phyloP scores from a whole-genome alignment of 106 monocot species.

The Gastrodia elata region DNA sequence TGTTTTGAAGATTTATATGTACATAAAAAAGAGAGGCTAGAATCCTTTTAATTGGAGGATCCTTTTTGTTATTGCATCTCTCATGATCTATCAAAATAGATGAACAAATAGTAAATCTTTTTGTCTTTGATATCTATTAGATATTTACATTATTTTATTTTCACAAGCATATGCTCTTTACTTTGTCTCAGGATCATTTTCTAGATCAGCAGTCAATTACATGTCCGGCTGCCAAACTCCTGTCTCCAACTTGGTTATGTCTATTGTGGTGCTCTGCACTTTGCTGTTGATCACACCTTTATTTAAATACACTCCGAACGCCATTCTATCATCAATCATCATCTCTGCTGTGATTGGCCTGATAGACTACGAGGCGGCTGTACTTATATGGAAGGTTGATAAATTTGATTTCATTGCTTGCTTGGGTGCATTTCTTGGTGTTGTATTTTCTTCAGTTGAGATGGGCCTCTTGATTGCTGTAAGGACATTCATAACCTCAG shows the following conservation, averaged over 20 bases:
- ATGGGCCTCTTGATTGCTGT: constrained; percentile 79
- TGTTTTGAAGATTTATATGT: no score
- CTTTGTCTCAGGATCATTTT: constrained; percentile 66
- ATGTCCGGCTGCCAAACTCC: constrained; percentile 75
- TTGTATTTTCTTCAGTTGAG: constrained; percentile 68
- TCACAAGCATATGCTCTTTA: background rate
- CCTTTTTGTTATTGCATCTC: no score
- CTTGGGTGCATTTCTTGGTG: constrained; percentile 87
- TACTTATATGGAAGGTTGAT: constrained; percentile 80
- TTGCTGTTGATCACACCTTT: constrained; percentile 73
- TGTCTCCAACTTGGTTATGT: constrained; percentile 81
- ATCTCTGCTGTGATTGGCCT: constrained; percentile 74
- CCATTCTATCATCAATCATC: constrained; percentile 68
- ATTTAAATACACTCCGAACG: constrained; percentile 86
- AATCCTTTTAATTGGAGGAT: no score
- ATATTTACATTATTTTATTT: background rate
- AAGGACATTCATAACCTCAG: constrained; percentile 16
- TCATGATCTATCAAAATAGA: no score
- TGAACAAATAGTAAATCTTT: no score
- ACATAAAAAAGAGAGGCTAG: no score
- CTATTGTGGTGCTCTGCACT: constrained; percentile 53
- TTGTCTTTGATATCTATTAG: no score
- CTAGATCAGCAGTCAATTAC: constrained; percentile 89
- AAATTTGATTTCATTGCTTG: constrained; percentile 84
- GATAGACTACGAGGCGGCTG: constrained; percentile 53